Base-by-base conservation (phyloP, 139 green algal species). In the Chlamydomonas eustigma region DNA sequence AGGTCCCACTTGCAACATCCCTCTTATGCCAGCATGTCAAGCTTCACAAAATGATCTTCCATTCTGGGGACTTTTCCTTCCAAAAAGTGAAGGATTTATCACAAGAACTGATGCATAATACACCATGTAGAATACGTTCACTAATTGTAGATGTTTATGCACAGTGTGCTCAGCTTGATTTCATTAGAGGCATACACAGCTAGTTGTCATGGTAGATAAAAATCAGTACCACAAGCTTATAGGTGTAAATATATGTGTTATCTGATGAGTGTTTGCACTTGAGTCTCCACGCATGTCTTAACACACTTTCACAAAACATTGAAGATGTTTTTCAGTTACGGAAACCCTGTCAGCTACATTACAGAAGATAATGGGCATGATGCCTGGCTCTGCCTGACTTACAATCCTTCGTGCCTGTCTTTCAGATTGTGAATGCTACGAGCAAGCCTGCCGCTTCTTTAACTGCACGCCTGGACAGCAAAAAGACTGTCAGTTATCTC, bases 391-490 rank as follows among this genome's bases (percentile, higher is more conserved):
- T n/a, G n/a, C n/a, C n/a, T n/a, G n/a, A n/a, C n/a, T n/a, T 18
- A 18, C 12, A 18, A 58, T 12, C 18, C 18, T 18, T 58, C 12
- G 12, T 18, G 12, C 12, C 44, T 58, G 12, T 12, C 44, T 18
- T 58, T 18, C 44, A 52, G 38, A 51, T n/a, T 74, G 67, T 31
- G 35, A 52, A 51, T 74, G 67, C 67, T 74, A 74, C 36, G 32
- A 35, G 34, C 67, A 74, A 37, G 3, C 38, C 4, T 50, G 28
- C 33, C 24, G 52, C 36, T 39, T 50, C 38, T 74, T 74, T 22
- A 39, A n/a, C 67, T 74, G 67, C 33, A 28, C 31, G 38, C 44
- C 44, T 12, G 24, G 33, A 37, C 58, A 22, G 34, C 12, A 8
- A 35, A 8, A 36, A 39, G 2, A 36, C 24, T 32, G 67, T 5